Percentiles rank a stretch among this genome's conserved stretches.
Conservation (phyloP, 2,329 filamentous ascomycete species). For the Pseudogymnoascus sp. region DNA sequence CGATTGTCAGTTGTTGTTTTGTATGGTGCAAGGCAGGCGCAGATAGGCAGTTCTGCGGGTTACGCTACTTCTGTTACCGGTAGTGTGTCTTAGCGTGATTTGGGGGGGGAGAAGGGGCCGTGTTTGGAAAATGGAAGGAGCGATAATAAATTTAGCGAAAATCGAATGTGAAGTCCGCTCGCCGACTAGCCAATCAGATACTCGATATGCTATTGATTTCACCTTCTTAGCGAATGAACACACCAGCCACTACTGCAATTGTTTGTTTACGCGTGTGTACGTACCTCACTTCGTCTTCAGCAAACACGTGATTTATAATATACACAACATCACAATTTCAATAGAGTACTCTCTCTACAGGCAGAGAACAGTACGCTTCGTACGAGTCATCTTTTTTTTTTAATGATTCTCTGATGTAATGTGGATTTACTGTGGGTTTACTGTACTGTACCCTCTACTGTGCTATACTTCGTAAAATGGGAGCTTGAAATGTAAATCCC, state of each 20-base stretch:
- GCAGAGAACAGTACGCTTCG: no score
- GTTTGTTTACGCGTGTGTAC: neutral
- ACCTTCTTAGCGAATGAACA: neutral
- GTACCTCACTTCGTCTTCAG: neutral
- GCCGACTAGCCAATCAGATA: neutral
- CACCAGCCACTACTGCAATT: neutral
- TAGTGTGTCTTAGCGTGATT: slow-evolving; percentile 8
- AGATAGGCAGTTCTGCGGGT: neutral
- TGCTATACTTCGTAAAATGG: neutral
- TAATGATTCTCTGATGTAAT: neutral
- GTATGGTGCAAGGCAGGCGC: neutral
- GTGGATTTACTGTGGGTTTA: neutral
- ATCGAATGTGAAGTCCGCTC: neutral
- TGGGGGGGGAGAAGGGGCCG: neutral
- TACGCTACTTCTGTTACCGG: neutral
- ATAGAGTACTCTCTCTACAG: neutral
- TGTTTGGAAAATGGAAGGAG: neutral
- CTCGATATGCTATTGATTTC: neutral
- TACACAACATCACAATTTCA: neutral
- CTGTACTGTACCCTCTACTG: neutral
- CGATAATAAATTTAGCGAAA: neutral
- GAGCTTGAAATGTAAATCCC: neutral
- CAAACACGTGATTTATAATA: neutral
- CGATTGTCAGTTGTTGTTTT: slow-evolving; percentile 13
- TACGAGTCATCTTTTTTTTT: no score